Percentiles rank a stretch among this genome's conserved stretches.
These are phyloP conservation scores for Heliamphora exappendiculata DNA, from an alignment of 148 eudicot species.

Conservation along the genomic window DNA sequence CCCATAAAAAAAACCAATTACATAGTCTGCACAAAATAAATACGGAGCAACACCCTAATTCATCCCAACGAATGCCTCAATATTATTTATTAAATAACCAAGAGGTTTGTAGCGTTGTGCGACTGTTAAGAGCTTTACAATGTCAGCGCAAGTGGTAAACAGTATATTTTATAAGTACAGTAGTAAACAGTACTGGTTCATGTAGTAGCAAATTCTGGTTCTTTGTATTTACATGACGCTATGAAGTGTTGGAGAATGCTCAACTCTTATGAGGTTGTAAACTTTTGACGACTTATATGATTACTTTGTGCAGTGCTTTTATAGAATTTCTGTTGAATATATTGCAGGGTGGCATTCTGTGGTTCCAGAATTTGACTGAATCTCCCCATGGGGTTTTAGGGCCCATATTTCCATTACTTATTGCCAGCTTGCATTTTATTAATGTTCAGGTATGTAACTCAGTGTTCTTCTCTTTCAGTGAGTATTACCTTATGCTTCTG, in stretches of 20 bases:
- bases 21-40: too few relatives aligned
- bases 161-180: too few relatives aligned
- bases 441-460: conserved; percentile 55
- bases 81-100: too few relatives aligned
- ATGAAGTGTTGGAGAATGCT: neutral
- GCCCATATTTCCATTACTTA: conserved; percentile 50
- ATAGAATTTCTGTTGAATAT: neutral
- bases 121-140: neutral
- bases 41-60: too few relatives aligned
- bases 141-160: too few relatives aligned
- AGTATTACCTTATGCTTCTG: neutral
- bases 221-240: neutral
- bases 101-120: neutral
- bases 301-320: neutral
- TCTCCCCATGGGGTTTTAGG: conserved; percentile 60
- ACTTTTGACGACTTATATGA: neutral
- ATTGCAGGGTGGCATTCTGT: conserved; percentile 78
- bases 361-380: conserved; percentile 88
- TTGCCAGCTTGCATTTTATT: conserved; percentile 71
- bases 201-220: neutral
- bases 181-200: too few relatives aligned
- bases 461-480: neutral
- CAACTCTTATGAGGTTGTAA: neutral
- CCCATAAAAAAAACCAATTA: too few relatives aligned
- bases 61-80: too few relatives aligned